Conservation (phyloP, 352 stramenopile species). For the Aphanomyces stellatus region DNA sequence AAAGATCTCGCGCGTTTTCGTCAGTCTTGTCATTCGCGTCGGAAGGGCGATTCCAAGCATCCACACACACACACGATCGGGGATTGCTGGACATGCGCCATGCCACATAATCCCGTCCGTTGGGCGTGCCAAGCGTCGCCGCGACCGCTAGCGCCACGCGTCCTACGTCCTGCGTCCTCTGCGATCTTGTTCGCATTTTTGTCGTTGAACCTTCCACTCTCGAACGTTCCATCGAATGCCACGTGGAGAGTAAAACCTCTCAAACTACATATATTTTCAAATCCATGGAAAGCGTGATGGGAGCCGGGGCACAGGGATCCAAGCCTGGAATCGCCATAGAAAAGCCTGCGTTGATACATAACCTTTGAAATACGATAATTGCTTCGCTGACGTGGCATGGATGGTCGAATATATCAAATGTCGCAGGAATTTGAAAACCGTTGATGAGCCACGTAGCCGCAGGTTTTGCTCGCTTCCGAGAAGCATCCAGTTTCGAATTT, state of each 20-base stretch:
- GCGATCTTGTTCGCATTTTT: not conserved
- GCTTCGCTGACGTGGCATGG: constrained; percentile 5
- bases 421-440: not conserved
- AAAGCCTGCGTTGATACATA: not conserved
- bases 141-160: too few relatives aligned
- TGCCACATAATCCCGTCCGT: too few relatives aligned
- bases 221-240: constrained; percentile 3
- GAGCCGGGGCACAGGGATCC: too few relatives aligned
- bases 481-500: constrained; percentile 13
- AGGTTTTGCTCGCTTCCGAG: not conserved
- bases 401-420: not conserved
- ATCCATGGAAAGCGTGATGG: not conserved
- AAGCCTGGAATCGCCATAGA: not conserved
- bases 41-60: too few relatives aligned
- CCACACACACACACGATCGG: too few relatives aligned
- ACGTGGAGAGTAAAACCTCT: constrained; percentile 7
- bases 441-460: not conserved
- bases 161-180: too few relatives aligned
- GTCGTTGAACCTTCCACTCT: not conserved
- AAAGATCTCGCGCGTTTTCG: too few relatives aligned
- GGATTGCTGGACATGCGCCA: too few relatives aligned
- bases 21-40: too few relatives aligned
- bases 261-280: constrained; percentile 7
- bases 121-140: too few relatives aligned
- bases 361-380: not conserved